A percentile compares a stretch with the other conserved stretches of the same genome.
Evolutionary conservation across 768 basidiomycete genomes (phyloP).

Genomic region (Suillus occidentalis): DNA sequence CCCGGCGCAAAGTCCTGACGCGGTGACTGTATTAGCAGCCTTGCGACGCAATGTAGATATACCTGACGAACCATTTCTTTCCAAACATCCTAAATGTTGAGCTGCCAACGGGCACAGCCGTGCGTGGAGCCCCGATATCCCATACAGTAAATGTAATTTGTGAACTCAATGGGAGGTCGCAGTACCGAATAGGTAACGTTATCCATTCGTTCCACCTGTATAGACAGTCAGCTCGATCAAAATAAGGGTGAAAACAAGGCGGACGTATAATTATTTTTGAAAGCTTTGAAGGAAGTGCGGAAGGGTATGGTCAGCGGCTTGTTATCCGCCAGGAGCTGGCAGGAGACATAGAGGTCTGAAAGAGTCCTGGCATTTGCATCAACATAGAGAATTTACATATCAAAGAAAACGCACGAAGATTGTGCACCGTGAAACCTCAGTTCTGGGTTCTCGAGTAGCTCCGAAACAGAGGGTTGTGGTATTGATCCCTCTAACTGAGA

Average conservation of each 20-base stretch:
- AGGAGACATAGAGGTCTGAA: slow-evolving; percentile 92
- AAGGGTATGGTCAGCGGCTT: slow-evolving; percentile 91
- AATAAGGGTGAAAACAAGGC: slow-evolving; percentile 19
- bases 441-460: slow-evolving; percentile 81
- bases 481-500: slow-evolving; percentile 86
- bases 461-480: slow-evolving; percentile 68
- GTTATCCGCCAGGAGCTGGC: slow-evolving; percentile 90
- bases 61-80: slow-evolving; percentile 74
- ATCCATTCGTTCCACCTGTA: slow-evolving; percentile 95
- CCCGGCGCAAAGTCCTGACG: slow-evolving; percentile 79
- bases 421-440: slow-evolving; percentile 82
- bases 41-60: not conserved
- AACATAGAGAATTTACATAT: slow-evolving; percentile 23
- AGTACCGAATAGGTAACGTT: slow-evolving; percentile 87
- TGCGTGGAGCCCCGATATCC: slow-evolving; percentile 86
- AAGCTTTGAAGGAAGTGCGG: slow-evolving; percentile 89
- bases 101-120: slow-evolving; percentile 84
- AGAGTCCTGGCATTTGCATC: slow-evolving; percentile 57
- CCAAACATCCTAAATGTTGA: slow-evolving; percentile 90
- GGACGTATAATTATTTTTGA: slow-evolving; percentile 79
- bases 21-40: not conserved
- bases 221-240: slow-evolving; percentile 1
- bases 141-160: slow-evolving; percentile 94
- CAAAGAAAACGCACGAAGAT: slow-evolving; percentile 51
- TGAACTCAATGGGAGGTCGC: slow-evolving; percentile 85